These are phyloP conservation scores for Talaromyces stipitatus DNA, from an alignment of 495 filamentous ascomycete species.

Conservation along the genomic window DNA sequence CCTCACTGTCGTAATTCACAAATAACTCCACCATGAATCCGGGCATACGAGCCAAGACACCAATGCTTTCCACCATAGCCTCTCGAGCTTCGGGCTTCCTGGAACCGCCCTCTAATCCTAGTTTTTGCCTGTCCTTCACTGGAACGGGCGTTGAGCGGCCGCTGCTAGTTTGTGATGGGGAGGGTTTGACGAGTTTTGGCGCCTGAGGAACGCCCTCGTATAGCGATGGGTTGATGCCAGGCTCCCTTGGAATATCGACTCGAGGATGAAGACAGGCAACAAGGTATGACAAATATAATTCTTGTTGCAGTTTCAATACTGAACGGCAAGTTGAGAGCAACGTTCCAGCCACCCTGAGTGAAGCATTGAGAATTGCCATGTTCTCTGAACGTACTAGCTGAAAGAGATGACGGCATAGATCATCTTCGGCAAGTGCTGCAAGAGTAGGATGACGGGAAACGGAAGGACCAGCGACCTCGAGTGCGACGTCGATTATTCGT, in stretches of 20 bases:
- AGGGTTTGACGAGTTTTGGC: constrained; percentile 75
- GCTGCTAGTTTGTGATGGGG: constrained; percentile 69
- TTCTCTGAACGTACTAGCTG: constrained; percentile 96
- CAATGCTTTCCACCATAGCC: constrained; percentile 97
- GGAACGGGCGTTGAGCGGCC: constrained; percentile 88
- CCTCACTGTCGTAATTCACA: constrained; percentile 96
- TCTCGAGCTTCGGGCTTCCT: constrained; percentile 91
- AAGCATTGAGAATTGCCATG: constrained; percentile 84
- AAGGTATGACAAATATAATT: constrained; percentile 90
- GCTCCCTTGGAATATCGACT: constrained; percentile 84
- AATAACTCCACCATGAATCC: constrained; percentile 92
- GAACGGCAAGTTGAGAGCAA: constrained; percentile 82
- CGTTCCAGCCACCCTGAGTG: constrained; percentile 84
- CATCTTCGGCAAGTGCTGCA: constrained; percentile 83
- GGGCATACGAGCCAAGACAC: constrained; percentile 82
- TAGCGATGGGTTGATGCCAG: constrained; percentile 81
- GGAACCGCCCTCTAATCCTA: constrained; percentile 87
- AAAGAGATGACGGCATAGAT: constrained; percentile 89
- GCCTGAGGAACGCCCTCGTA: constrained; percentile 92
- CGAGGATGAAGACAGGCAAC: constrained; percentile 88
- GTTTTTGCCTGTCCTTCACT: constrained; percentile 85
- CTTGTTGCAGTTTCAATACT: constrained; percentile 95
- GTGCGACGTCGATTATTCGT: constrained; percentile 91
- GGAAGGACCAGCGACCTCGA: constrained; percentile 93
- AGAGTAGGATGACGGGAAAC: constrained; percentile 91